phyloP scores from a whole-genome alignment of 371 early-diverging fungal genomes.

The Rhizopus arrhizus region DNA sequence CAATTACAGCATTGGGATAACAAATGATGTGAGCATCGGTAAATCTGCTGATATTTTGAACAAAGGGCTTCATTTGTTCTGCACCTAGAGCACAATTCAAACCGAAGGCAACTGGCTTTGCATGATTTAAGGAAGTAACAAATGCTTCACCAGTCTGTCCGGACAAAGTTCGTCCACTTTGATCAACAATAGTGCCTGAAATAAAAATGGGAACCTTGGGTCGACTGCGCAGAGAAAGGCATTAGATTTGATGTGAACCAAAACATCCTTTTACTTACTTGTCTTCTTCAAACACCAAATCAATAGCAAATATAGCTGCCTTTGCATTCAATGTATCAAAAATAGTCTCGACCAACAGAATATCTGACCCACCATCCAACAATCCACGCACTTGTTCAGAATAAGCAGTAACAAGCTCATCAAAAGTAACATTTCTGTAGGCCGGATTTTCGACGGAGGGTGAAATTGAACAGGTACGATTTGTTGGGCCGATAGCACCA shows the following conservation, averaged over 20 bases:
- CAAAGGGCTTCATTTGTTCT: constrained; percentile 92
- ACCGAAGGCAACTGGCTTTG: constrained; percentile 87
- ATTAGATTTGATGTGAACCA: neutral
- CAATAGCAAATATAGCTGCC: constrained; percentile 90
- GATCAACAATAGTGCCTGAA: constrained; percentile 97
- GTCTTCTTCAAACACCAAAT: constrained; percentile 78
- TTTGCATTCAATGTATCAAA: constrained; percentile 96
- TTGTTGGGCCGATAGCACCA: constrained; percentile 94
- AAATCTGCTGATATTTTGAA: constrained; percentile 84
- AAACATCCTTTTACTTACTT: constrained; percentile 25
- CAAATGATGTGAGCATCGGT: constrained; percentile 84
- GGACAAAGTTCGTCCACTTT: constrained; percentile 91
- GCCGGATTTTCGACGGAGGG: constrained; percentile 95
- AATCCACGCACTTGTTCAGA: constrained; percentile 86
- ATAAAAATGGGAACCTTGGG: constrained; percentile 81
- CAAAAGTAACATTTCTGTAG: constrained; percentile 91
- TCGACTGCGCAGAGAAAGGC: constrained; percentile 45
- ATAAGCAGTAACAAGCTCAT: constrained; percentile 87
- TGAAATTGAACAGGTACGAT: constrained; percentile 93
- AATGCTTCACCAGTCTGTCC: constrained; percentile 97
- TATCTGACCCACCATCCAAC: constrained; percentile 90
- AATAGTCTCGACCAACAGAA: constrained; percentile 91
- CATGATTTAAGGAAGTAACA: constrained; percentile 78
- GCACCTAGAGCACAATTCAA: constrained; percentile 96
- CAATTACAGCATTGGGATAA: constrained; percentile 87